phyloP scores from a whole-genome alignment of 208 protist species.

The Trypanosomatidae sp. region DNA sequence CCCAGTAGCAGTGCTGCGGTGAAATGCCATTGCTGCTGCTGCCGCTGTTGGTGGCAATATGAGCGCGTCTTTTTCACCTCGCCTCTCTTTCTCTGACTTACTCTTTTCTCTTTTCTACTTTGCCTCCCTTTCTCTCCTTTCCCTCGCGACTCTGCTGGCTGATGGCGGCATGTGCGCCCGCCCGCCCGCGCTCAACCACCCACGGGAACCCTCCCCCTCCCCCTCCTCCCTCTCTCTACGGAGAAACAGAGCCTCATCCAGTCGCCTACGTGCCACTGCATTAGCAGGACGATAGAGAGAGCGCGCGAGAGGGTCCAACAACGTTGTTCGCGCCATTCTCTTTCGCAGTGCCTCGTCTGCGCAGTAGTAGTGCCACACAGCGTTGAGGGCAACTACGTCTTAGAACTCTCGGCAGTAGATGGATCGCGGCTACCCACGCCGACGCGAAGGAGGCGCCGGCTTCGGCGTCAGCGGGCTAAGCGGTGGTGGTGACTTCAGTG shows the following conservation, averaged over 20 bases:
- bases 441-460: constrained; percentile 10
- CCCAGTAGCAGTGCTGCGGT: neutral
- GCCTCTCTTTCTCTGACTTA: neutral
- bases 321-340: neutral
- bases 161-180: neutral
- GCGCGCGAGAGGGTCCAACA: neutral
- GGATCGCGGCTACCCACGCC: constrained; percentile 15
- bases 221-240: too few relatives aligned
- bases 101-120: neutral
- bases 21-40: neutral
- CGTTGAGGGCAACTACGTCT: neutral
- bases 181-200: neutral
- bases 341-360: neutral
- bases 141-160: neutral
- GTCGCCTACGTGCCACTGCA: neutral
- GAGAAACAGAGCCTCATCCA: neutral
- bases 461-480: constrained; percentile 2
- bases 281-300: neutral
- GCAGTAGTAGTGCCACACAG: neutral
- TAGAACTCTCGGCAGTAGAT: neutral
- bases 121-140: neutral
- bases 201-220: neutral
- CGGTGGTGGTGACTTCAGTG: constrained; percentile 1
- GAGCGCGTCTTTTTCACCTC: neutral
- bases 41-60: neutral